Percentiles rank a stretch among this genome's conserved stretches.
These are phyloP conservation scores for Penicillium verhagenii DNA, from an alignment of 495 filamentous ascomycete species.

Conservation along the genomic window DNA sequence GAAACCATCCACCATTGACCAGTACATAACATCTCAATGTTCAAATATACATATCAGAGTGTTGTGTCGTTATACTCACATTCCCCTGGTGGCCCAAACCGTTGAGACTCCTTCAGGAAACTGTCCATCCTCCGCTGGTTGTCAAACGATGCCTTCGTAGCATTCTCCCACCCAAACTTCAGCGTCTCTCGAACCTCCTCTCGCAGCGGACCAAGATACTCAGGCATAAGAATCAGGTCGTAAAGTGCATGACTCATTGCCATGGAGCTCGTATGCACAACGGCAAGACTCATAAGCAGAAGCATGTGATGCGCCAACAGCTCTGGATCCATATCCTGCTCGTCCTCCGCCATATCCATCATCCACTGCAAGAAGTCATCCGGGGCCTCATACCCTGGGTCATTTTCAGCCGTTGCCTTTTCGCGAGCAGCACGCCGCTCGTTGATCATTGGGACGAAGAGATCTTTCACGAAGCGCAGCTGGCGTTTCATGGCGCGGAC, in stretches of 20 bases:
- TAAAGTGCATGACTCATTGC: conserved; percentile 34
- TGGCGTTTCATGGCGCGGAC: conserved; percentile 24
- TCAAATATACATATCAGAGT: neutral
- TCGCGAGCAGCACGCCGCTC: conserved; percentile 17
- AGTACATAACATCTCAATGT: neutral
- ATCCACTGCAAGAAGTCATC: conserved; percentile 44
- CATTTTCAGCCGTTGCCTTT: conserved; percentile 10
- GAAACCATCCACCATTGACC: neutral
- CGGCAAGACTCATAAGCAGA: conserved; percentile 27
- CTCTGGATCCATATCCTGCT: conserved; percentile 22
- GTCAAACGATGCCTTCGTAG: conserved; percentile 18
- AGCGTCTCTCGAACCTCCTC: conserved; percentile 28
- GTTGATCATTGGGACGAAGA: conserved; percentile 32
- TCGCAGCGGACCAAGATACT: conserved; percentile 30
- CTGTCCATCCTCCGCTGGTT: conserved; percentile 30
- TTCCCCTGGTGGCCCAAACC: conserved; percentile 35
- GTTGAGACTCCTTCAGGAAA: conserved; percentile 38
- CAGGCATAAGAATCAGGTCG: conserved; percentile 30
- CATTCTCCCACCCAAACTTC: conserved; percentile 24
- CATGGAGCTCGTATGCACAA: conserved; percentile 36
- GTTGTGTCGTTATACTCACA: conserved; percentile 11
- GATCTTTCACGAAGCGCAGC: conserved; percentile 21
- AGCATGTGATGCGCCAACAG: conserved; percentile 30
- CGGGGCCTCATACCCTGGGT: conserved; percentile 25
- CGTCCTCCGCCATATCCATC: conserved; percentile 31